Percentiles rank a stretch among this genome's conserved stretches.
Conservation (phyloP, 2,329 filamentous ascomycete species). For the Xylariaceae sp. region DNA sequence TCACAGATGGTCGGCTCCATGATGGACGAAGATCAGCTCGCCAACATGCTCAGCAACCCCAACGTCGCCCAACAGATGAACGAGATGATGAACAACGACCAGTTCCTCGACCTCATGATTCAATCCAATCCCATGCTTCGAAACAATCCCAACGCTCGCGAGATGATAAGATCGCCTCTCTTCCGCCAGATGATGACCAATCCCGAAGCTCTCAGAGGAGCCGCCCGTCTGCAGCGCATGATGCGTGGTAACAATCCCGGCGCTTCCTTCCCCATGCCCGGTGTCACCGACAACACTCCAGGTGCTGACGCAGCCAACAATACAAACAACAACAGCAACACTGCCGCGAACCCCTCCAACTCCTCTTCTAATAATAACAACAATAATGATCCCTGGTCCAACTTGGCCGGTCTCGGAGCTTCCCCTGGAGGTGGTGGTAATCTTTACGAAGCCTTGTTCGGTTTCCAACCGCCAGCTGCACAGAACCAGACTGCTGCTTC, state of each 20-base stretch:
- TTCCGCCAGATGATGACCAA: conserved; percentile 93
- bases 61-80: conserved; percentile 84
- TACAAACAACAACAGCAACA: conserved; percentile 22
- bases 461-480: neutral
- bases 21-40: conserved; percentile 70
- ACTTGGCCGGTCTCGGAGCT: conserved; percentile 24
- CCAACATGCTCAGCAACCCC: conserved; percentile 83
- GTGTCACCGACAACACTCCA: conserved; percentile 81
- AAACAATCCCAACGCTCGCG: conserved; percentile 62
- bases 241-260: conserved; percentile 51
- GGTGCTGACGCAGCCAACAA: conserved; percentile 39
- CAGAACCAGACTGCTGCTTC: conserved; percentile 3
- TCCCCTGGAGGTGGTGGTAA: conserved; percentile 34
- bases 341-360: conserved; percentile 51
- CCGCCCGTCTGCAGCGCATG: conserved; percentile 76
- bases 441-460: conserved; percentile 41
- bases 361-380: no score
- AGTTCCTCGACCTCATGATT: conserved; percentile 91
- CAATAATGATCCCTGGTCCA: conserved; percentile 29
- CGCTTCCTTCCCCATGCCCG: conserved; percentile 78
- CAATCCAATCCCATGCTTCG: conserved; percentile 67
- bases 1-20: conserved; percentile 82
- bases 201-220: conserved; percentile 76
- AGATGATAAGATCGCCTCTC: conserved; percentile 82
- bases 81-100: conserved; percentile 92